Percentiles rank a stretch among this genome's conserved stretches.
Conservation (phyloP, 257 asterid genomes). For the Pogostemon cablin region DNA sequence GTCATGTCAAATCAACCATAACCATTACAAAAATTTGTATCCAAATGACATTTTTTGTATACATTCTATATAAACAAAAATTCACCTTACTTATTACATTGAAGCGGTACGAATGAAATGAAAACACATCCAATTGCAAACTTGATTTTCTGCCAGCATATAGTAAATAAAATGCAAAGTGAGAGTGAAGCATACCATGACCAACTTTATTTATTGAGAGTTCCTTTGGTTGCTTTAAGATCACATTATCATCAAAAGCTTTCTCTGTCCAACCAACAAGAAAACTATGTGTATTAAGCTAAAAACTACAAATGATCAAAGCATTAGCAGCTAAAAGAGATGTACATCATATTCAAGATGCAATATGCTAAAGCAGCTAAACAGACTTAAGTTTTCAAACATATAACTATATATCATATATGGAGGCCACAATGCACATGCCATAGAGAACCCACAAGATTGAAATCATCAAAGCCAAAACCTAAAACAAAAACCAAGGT, state of each 20-base stretch:
- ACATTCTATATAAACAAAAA: not conserved
- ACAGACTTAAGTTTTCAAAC: not conserved
- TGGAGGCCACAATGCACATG: conserved; percentile 27
- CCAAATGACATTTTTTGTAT: not conserved
- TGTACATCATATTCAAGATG: not conserved
- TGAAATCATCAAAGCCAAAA: no score
- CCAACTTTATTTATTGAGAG: conserved; percentile 87
- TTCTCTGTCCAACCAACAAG: conserved; percentile 54
- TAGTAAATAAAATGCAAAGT: not conserved
- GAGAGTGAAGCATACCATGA: conserved; percentile 54
- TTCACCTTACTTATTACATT: not conserved
- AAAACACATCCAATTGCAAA: no score
- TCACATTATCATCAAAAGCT: conserved; percentile 71
- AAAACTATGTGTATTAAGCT: conserved; percentile 8
- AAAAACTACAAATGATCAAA: not conserved
- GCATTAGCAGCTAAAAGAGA: no score
- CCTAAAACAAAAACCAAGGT: not conserved
- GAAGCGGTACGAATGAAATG: not conserved
- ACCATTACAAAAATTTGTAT: not conserved
- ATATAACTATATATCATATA: conserved; percentile 19
- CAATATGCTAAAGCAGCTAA: not conserved
- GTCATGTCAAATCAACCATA: not conserved
- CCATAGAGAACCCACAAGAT: no score
- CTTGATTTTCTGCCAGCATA: not conserved
- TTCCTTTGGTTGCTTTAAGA: conserved; percentile 70